phyloP scores from a whole-genome alignment of 1,284 basidiomycete species.

The Leccinum insolens region DNA sequence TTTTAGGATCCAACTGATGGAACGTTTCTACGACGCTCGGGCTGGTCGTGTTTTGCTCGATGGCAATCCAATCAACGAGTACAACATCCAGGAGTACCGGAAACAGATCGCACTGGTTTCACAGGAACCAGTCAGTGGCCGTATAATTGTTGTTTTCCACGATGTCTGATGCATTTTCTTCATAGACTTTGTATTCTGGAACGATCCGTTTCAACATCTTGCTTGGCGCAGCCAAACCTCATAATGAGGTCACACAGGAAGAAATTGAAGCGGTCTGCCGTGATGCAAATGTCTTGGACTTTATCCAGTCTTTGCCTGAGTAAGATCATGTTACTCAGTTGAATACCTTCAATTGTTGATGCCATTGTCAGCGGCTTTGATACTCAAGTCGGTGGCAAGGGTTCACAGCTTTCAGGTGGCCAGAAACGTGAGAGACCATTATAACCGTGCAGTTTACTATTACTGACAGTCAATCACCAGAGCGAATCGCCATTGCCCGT shows the following conservation, averaged over 20 bases:
- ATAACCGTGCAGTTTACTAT: background rate
- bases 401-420: slow-evolving; percentile 90
- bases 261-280: slow-evolving; percentile 86
- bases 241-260: slow-evolving; percentile 82
- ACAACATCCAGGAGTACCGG: slow-evolving; percentile 85
- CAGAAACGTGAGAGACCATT: slow-evolving; percentile 73
- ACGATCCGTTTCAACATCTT: slow-evolving; percentile 88
- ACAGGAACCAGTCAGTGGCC: slow-evolving; percentile 71
- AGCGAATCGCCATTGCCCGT: slow-evolving; percentile 96
- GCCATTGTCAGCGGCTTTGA: slow-evolving; percentile 59
- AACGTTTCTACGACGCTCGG: slow-evolving; percentile 88
- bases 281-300: slow-evolving; percentile 90
- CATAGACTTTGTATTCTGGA: slow-evolving; percentile 79
- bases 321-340: slow-evolving; percentile 37
- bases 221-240: slow-evolving; percentile 84
- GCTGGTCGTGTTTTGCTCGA: slow-evolving; percentile 80
- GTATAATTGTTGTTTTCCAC: background rate
- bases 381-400: slow-evolving; percentile 89
- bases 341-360: slow-evolving; percentile 13
- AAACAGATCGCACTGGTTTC: slow-evolving; percentile 89
- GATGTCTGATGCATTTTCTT: background rate
- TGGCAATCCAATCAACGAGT: slow-evolving; percentile 74
- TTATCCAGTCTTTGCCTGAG: slow-evolving; percentile 87
- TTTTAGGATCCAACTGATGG: slow-evolving; percentile 77
- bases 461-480: slow-evolving; percentile 37